Conservation (phyloP, 179 eudicot species). For the Drosera spatulata region DNA sequence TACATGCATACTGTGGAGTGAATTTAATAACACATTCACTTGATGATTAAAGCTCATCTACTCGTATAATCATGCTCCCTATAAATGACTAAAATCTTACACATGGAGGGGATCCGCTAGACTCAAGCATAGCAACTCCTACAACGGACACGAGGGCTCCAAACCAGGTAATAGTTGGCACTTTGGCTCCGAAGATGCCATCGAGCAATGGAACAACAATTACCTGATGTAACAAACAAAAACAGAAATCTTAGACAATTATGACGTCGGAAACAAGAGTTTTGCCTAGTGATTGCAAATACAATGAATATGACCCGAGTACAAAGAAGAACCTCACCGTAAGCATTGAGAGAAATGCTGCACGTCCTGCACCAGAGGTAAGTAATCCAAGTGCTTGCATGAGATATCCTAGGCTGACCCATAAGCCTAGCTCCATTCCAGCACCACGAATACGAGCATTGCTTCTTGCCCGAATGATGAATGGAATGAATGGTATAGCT, state of each 20-base stretch:
- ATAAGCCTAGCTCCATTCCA: constrained; percentile 58
- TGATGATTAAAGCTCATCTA: too few relatives aligned
- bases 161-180: constrained; percentile 43
- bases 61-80: too few relatives aligned
- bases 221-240: constrained; percentile 25
- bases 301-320: neutral
- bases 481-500: constrained; percentile 61
- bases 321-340: constrained; percentile 21
- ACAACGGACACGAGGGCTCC: constrained; percentile 37
- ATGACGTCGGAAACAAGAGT: neutral
- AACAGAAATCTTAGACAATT: neutral
- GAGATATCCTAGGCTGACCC: constrained; percentile 69
- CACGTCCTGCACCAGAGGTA: constrained; percentile 58
- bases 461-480: constrained; percentile 28
- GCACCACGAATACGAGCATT: constrained; percentile 40
- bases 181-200: constrained; percentile 37
- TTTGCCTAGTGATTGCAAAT: neutral
- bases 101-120: constrained; percentile 54
- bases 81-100: constrained; percentile 15
- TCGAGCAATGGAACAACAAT: constrained; percentile 52
- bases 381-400: constrained; percentile 66
- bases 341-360: constrained; percentile 31
- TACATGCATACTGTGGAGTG: too few relatives aligned
- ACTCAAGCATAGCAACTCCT: constrained; percentile 52
- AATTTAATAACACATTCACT: too few relatives aligned